Percentiles rank a stretch among this genome's conserved stretches.
These are phyloP conservation scores for Hemileia vastatrix DNA, from an alignment of 1,284 basidiomycete genomes.

Conservation along the genomic window DNA sequence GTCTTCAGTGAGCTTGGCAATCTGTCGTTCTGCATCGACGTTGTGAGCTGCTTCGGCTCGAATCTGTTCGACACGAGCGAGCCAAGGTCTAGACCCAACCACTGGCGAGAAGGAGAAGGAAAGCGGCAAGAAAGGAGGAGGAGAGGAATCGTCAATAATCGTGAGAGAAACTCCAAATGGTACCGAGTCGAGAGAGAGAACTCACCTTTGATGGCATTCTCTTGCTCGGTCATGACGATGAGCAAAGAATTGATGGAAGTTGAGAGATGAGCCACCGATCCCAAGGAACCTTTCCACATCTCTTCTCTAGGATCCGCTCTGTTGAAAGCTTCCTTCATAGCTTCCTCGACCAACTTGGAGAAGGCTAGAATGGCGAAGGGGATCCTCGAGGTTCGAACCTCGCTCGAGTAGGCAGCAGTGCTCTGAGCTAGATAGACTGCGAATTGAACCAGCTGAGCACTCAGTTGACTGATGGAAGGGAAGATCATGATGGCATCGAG, in stretches of 20 bases:
- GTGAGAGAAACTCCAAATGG: background rate
- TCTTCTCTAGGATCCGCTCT: conserved; percentile 21
- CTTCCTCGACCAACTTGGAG: conserved; percentile 27
- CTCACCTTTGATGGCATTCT: conserved; percentile 33
- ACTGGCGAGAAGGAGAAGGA: conserved; percentile 16
- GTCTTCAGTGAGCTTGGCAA: conserved; percentile 74
- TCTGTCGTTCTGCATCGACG: conserved; percentile 82
- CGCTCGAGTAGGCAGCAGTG: conserved; percentile 27
- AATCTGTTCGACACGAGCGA: conserved; percentile 73
- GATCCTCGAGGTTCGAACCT: conserved; percentile 29
- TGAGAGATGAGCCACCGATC: conserved; percentile 25
- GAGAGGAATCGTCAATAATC: background rate
- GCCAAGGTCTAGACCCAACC: conserved; percentile 55
- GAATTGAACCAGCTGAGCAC: conserved; percentile 34
- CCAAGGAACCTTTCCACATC: conserved; percentile 29
- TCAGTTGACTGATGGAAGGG: conserved; percentile 32
- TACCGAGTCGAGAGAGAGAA: background rate
- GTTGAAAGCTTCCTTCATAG: conserved; percentile 30
- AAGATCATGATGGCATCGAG: conserved; percentile 35
- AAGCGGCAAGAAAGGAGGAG: background rate
- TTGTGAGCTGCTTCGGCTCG: conserved; percentile 73
- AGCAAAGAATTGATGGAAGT: conserved; percentile 32
- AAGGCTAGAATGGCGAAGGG: conserved; percentile 27
- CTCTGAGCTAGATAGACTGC: conserved; percentile 29
- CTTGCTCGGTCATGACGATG: conserved; percentile 32